Evolutionary conservation across 2,329 filamentous ascomycete genomes (phyloP), one percentile per base, ranked within the genome.

Genomic region (Colletotrichum filicis): DNA sequence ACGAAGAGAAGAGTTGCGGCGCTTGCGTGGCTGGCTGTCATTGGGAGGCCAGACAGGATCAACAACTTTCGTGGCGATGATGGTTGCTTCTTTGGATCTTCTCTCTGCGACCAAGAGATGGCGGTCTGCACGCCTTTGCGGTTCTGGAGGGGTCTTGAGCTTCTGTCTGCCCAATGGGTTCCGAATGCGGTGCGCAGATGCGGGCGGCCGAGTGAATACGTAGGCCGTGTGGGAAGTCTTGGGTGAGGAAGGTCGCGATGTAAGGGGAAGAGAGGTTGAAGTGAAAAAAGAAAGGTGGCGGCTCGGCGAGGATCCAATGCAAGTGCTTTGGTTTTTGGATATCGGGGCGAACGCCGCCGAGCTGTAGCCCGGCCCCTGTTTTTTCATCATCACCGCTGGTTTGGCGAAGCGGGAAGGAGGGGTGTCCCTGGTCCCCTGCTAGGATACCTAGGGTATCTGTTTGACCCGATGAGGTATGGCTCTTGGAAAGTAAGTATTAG

Each of bases 1-100:
- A 61, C 30, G 24, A 61, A 30, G 57, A 37, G 61, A 16, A 67
- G 26, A 22, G n/a, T 26, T 53, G 37, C 22, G 52, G 53, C 49
- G 68, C 57, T 62, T 72, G 68, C 71, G 66, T 73, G 66, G 66
- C 57, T 55, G 30, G 35, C 62, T 62, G 22, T 66, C 71, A 72
- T 74, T 72, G 62, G 71, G 24, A 26, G 22, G 16, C 42, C 2
- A 56, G 9, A 7, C 14, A 28, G 26, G 22, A 24, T 22, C 22
- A 28, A 26, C 24, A 60, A 49, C n/a, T 22, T 61, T 26, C 30
- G 53, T 42, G 66, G 42, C 32, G 22, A 37, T 52, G 28, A 35
- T 30, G 16, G 26, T 28, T 61, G 7, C 56, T 56, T 49, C 55
- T 58, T 52, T 49, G 42, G 19, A 22, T n/a, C 1, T 49, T 49